These are phyloP conservation scores for Chlamydomonas eustigma DNA, from an alignment of 139 green algal species.

Conservation along the genomic window DNA sequence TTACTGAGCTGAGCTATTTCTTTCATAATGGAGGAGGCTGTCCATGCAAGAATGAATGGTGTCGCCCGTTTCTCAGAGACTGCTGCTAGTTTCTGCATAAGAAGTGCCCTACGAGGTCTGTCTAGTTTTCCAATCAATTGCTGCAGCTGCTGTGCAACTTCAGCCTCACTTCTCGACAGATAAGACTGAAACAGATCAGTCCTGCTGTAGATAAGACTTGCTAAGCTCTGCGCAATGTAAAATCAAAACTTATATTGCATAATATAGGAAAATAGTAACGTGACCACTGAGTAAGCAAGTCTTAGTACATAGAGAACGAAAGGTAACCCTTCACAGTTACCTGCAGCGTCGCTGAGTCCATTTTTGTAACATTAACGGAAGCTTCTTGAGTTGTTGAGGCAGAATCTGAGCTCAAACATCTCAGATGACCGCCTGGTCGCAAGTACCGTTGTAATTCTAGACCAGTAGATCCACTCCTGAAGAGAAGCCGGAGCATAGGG, in stretches of 20 bases:
- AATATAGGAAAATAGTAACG: background rate
- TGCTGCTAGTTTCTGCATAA: conserved; percentile 12
- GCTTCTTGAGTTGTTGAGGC: too few species aligned
- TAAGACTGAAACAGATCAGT: conserved; percentile 7
- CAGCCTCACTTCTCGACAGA: conserved; percentile 6
- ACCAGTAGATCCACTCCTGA: too few species aligned
- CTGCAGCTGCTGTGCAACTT: conserved; percentile 7
- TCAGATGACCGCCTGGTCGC: too few species aligned
- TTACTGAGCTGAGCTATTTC: background rate
- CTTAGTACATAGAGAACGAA: background rate
- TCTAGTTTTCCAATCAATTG: conserved; percentile 10
- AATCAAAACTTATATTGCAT: too few species aligned
- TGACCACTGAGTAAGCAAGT: background rate
- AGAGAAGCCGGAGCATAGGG: too few species aligned
- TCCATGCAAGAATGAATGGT: conserved; percentile 10
- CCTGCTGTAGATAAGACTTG: background rate
- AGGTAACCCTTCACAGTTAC: background rate
- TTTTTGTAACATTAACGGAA: conserved; percentile 5
- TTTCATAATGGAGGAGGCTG: background rate
- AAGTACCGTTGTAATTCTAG: too few species aligned
- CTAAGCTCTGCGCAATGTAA: conserved; percentile 14
- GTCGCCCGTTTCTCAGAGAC: background rate
- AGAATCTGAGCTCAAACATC: too few species aligned
- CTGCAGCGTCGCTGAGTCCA: conserved; percentile 20
- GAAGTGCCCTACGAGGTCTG: background rate